These are phyloP conservation scores for Penicillium rolfsii DNA, from an alignment of 2,329 filamentous ascomycete genomes.

Conservation along the genomic window DNA sequence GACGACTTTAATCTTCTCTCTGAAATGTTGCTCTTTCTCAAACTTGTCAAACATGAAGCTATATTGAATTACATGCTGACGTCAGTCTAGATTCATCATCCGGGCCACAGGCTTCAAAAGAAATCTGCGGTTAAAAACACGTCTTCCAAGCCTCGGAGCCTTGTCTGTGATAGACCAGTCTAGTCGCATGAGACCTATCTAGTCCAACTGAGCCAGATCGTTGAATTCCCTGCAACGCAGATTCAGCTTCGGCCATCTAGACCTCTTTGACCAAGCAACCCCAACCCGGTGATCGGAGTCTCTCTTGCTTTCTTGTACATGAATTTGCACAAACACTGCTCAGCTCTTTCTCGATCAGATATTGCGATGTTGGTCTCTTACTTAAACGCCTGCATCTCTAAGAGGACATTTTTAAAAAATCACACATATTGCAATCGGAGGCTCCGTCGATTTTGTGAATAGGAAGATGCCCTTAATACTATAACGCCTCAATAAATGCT, in stretches of 20 bases:
- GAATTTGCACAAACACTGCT: background rate
- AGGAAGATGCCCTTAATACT: background rate
- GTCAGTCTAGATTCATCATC: background rate
- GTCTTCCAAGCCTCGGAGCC: no score
- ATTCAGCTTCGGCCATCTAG: background rate
- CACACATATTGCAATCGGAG: background rate
- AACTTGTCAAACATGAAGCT: background rate
- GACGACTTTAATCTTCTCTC: constrained; percentile 54
- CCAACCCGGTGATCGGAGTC: background rate
- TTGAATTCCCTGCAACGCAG: background rate
- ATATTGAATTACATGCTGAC: background rate
- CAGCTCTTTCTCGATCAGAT: background rate
- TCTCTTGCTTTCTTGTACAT: background rate
- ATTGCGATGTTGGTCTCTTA: no score
- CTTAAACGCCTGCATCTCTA: background rate
- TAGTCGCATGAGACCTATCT: background rate
- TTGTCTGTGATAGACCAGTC: no score
- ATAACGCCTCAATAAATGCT: background rate
- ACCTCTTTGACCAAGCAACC: background rate
- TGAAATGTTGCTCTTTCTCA: constrained; percentile 33
- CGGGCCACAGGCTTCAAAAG: background rate
- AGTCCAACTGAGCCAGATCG: background rate
- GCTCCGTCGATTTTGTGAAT: background rate
- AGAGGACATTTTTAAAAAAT: background rate
- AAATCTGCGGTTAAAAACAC: background rate